Evolutionary conservation across 345 rosid species (phyloP), one percentile per base, ranked within the genome.

Genomic region (Populus deltoides): DNA sequence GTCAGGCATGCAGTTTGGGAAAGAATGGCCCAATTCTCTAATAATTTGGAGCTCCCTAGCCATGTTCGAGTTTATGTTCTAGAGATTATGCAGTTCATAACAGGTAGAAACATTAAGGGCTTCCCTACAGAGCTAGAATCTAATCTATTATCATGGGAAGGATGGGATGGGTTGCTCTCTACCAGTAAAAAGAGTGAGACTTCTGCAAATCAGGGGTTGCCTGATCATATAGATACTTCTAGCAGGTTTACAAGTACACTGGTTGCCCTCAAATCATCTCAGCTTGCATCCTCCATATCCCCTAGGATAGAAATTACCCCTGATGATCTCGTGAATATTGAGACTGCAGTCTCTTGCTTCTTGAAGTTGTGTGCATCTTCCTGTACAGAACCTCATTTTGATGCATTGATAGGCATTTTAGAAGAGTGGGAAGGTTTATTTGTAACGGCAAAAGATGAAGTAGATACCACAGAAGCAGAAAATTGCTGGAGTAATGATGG

Each of bases 341-440:
- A 87, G 76, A 78, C 90, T 29, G 91, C 95, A 0, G 83, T 86
- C 77, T 88, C 89, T 53, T 90, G 95, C 90, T 96, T 92, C 83
- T 83, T 85, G 76, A 94, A 89, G 82, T 79, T 92, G 83, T 89
- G 89, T 76, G 82, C 80, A 65, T 86, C 82, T 80, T 90, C 93
- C 77, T 75, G 71, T 49, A 80, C 82, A 11, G 84, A 81, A 75
- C 70, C 83, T 82, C 90, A 92, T 86, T 77, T 88, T 11, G 86
- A 86, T 73, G 91, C 88, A 76, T 85, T 93, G 82, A 80, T 90
- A 27, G 86, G 89, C 62, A 85, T 92, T 83, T 81, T 96, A 81
- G 91, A 86, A 83, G 98, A 93, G 86, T 92, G 99, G 99, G 98
- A 93, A 85, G 91, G 90, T 77, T 86, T 90, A 74, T 94, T 91